Percentiles rank a stretch among this genome's conserved stretches.
phyloP scores from a whole-genome alignment of 2,329 filamentous ascomycete species.

The Dothideomycetes sp. region DNA sequence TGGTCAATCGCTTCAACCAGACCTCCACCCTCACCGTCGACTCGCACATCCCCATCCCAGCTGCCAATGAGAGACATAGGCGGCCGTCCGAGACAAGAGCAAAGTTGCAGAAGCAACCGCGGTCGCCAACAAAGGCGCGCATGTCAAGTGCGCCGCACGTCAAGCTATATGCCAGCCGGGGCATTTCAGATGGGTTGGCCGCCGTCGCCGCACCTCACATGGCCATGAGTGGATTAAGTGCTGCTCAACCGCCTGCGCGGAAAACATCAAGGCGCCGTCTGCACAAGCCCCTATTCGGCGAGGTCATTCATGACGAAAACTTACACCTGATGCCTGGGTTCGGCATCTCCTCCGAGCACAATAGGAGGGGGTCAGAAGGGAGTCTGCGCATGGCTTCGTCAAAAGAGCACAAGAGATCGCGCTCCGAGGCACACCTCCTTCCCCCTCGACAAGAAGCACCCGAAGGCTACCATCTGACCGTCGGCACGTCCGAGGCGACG shows the following conservation, averaged over 20 bases:
- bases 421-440: slow-evolving; percentile 4
- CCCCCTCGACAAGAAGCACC: not conserved
- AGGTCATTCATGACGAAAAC: slow-evolving; percentile 58
- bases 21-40: slow-evolving; percentile 10
- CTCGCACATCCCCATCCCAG: slow-evolving; percentile 13
- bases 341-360: not conserved
- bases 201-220: not conserved
- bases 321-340: not conserved
- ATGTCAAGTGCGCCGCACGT: not conserved
- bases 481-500: not conserved
- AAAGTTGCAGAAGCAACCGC: slow-evolving; percentile 10
- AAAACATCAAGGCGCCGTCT: slow-evolving; percentile 4
- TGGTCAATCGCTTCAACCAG: slow-evolving; percentile 69
- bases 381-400: slow-evolving; percentile 30
- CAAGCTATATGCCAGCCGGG: slow-evolving; percentile 16
- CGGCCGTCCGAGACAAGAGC: slow-evolving; percentile 12
- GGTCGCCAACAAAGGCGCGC: slow-evolving; percentile 15
- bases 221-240: slow-evolving; percentile 2
- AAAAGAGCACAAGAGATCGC: slow-evolving; percentile 7
- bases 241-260: slow-evolving; percentile 1
- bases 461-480: not conserved
- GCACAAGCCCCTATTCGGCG: slow-evolving; percentile 58
- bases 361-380: slow-evolving; percentile 59
- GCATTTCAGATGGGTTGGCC: not conserved
- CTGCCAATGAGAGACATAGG: slow-evolving; percentile 16